Percentiles rank a stretch among this genome's conserved stretches.
Evolutionary conservation across 116 monocot species (phyloP).

Genomic region (Dioscorea cayenensis): DNA sequence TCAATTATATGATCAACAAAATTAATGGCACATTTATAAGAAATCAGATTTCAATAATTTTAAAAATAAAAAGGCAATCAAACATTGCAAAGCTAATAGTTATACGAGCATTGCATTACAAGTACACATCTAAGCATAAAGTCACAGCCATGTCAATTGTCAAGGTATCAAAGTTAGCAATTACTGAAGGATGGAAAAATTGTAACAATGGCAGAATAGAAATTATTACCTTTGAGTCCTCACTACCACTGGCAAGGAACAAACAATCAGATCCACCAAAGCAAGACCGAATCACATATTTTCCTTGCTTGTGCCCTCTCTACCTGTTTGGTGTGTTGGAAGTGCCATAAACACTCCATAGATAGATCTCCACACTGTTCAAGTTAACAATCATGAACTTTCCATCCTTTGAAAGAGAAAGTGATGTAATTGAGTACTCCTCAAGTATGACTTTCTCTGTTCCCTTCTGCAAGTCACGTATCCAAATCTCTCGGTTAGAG

Average conservation of each 20-base stretch:
- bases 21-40: too few species aligned
- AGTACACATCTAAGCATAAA: not conserved
- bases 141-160: not conserved
- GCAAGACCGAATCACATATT: slow-evolving; percentile 74
- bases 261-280: slow-evolving; percentile 58
- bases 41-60: not conserved
- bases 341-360: slow-evolving; percentile 34
- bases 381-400: slow-evolving; percentile 59
- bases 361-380: slow-evolving; percentile 68
- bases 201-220: not conserved
- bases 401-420: slow-evolving; percentile 63
- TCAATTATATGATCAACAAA: not conserved
- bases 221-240: slow-evolving; percentile 56
- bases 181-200: not conserved
- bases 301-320: slow-evolving; percentile 58
- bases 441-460: slow-evolving; percentile 43
- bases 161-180: not conserved
- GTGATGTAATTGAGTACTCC: slow-evolving; percentile 50
- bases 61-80: too few species aligned
- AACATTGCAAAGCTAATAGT: too few species aligned
- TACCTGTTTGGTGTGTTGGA: slow-evolving; percentile 25
- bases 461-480: slow-evolving; percentile 41
- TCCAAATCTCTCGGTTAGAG: slow-evolving; percentile 47
- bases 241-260: slow-evolving; percentile 77
- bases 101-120: too few species aligned